Evolutionary conservation across 805 yeast species (phyloP).

Genomic region (Pichia membranifaciens): DNA sequence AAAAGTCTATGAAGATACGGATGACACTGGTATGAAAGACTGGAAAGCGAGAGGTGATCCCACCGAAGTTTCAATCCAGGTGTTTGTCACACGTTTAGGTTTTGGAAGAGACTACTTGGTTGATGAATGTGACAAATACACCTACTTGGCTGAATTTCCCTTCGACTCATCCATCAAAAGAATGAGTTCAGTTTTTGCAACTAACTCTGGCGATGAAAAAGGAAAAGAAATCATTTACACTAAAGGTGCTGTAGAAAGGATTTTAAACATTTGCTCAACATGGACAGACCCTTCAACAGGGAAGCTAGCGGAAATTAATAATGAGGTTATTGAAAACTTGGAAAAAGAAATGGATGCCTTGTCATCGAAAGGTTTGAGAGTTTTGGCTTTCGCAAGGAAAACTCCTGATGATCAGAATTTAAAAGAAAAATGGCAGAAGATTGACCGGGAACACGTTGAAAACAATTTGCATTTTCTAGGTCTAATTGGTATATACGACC

Average conservation of each 20-base stretch:
- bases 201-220: conserved; percentile 24
- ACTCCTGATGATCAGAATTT: conserved; percentile 20
- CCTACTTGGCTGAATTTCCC: conserved; percentile 61
- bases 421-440: conserved; percentile 27
- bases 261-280: conserved; percentile 47
- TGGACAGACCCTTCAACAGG: conserved; percentile 42
- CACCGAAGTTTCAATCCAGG: conserved; percentile 84
- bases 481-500: conserved; percentile 73
- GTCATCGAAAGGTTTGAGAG: conserved; percentile 64
- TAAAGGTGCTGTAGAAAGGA: conserved; percentile 75
- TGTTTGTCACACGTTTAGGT: conserved; percentile 57
- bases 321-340: conserved; percentile 36
- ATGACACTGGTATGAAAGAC: conserved; percentile 30
- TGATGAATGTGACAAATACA: conserved; percentile 32
- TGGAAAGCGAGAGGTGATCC: conserved; percentile 90
- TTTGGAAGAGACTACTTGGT: conserved; percentile 41
- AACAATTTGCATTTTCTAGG: conserved; percentile 53
- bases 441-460: conserved; percentile 45
- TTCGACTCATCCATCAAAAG: conserved; percentile 70
- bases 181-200: conserved; percentile 57
- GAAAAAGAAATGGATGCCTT: conserved; percentile 53
- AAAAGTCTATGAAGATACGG: conserved; percentile 44
- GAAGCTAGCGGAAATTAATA: conserved; percentile 32
- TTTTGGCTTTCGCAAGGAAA: conserved; percentile 61
- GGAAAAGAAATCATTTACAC: conserved; percentile 34